A percentile compares a stretch with the other conserved stretches of the same genome.
These are phyloP conservation scores for Pseudogymnoascus sp. DNA, from an alignment of 2,329 filamentous ascomycete genomes.

Conservation along the genomic window DNA sequence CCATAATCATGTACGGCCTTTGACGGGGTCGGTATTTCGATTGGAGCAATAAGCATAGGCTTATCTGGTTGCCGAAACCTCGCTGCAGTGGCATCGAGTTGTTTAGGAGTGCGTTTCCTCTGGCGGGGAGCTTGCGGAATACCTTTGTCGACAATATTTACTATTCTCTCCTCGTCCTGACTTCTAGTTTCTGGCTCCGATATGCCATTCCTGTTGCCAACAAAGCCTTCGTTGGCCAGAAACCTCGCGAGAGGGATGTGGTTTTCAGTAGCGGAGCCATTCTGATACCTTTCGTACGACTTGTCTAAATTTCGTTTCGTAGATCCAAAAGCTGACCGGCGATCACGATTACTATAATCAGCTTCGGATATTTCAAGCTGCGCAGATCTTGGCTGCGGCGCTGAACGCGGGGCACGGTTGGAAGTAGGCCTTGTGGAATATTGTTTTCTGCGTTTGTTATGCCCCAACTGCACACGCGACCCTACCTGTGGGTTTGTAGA, in stretches of 20 bases:
- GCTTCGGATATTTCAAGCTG: slow-evolving; percentile 44
- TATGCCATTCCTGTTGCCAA: slow-evolving; percentile 11
- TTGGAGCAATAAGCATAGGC: slow-evolving; percentile 20
- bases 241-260: slow-evolving; percentile 32
- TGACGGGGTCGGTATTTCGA: slow-evolving; percentile 12
- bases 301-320: slow-evolving; percentile 47
- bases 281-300: slow-evolving; percentile 38
- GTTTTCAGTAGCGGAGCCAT: slow-evolving; percentile 20
- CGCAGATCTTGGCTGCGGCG: slow-evolving; percentile 35
- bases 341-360: slow-evolving; percentile 26
- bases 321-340: slow-evolving; percentile 35
- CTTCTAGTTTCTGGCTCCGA: neutral
- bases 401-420: neutral
- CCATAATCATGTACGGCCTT: slow-evolving; percentile 17
- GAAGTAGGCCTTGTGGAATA: neutral
- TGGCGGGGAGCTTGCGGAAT: slow-evolving; percentile 9
- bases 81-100: slow-evolving; percentile 25
- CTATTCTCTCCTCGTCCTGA: neutral
- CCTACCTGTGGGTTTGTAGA: neutral
- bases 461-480: neutral
- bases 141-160: neutral
- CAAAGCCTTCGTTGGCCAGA: slow-evolving; percentile 22
- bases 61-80: slow-evolving; percentile 27
- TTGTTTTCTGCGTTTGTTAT: neutral
- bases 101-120: slow-evolving; percentile 22